phyloP scores from a whole-genome alignment of 257 asterid genomes.

The Striga asiatica region DNA sequence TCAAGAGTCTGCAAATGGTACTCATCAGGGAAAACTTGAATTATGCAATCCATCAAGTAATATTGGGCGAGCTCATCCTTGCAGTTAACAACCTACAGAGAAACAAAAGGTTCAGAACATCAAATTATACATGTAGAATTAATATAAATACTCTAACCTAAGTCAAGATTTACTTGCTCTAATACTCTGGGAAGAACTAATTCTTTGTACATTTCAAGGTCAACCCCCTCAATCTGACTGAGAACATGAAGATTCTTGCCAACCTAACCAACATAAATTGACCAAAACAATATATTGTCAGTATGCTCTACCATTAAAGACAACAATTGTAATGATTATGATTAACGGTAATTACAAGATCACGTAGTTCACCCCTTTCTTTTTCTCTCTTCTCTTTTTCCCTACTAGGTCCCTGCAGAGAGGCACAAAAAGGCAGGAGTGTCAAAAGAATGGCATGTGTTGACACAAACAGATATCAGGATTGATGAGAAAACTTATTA shows the following conservation, averaged over 20 bases:
- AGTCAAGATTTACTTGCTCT: constrained; percentile 66
- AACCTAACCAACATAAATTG: constrained; percentile 45
- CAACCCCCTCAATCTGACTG: constrained; percentile 96
- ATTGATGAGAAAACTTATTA: constrained; percentile 28
- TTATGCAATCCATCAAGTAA: constrained; percentile 97
- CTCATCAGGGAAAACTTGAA: constrained; percentile 98
- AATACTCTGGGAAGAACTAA: constrained; percentile 86
- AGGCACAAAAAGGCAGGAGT: constrained; percentile 30
- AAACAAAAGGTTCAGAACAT: constrained; percentile 14
- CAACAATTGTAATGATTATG: constrained; percentile 11
- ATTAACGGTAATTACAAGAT: constrained; percentile 60
- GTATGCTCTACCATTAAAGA: constrained; percentile 12
- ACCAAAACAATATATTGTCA: constrained; percentile 22
- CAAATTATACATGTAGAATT: constrained; percentile 6
- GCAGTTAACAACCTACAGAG: constrained; percentile 84
- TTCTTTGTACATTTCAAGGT: constrained; percentile 93
- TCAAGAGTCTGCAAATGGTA: constrained; percentile 97
- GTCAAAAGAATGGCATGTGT: no score
- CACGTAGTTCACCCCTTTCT: constrained; percentile 98
- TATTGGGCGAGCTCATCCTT: constrained; percentile 94
- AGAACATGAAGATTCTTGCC: constrained; percentile 98
- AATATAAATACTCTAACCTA: constrained; percentile 4
- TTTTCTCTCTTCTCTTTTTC: constrained; percentile 94
- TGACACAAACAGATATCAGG: constrained; percentile 25
- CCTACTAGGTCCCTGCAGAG: constrained; percentile 88